Base-by-base conservation (phyloP, 371 early-diverging fungal genomes). In the Quaeritorhiza haematococci region DNA sequence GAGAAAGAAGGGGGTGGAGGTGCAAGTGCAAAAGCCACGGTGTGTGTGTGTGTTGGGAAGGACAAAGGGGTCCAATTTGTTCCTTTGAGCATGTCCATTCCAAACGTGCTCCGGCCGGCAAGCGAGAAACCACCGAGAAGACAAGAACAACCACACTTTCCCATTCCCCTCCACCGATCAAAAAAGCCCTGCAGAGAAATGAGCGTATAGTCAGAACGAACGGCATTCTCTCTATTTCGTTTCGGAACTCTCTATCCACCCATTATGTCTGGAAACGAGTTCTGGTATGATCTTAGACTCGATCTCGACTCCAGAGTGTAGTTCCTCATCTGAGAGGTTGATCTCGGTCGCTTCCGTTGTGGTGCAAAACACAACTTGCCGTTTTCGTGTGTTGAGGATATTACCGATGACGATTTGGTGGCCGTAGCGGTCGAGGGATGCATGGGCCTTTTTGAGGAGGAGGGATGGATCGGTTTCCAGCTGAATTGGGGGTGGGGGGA, bases 361-460 rank as follows among this genome's bases (percentile, higher is more conserved):
- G 42, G 68, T 67, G 48, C 74, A 58, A 24, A 96, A 59, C 58
- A 83, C 82, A 15, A 98, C 96, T 10, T 81, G 77, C 32, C 77
- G 70, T 72, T 96, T 97, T 33, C 98, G 83, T 0, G 93, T 93
- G 28, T 72, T 63, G 19, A 98, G 69, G 71, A 96, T 82, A 58
- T 98, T 98, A 24, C 89, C 97, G 71, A 98, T 91, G 15, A 98
- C 98, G 23, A 93, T 80, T 66, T 98, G 96, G 71, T 98, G 98
- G 8, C 93, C 92, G 68, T 98, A 98, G 6, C 84, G 82, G 21
- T 72, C 74, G 26, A 98, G 67, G 3, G 96, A 87, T 63, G 81
- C 72, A 8, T 82, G 74, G 0, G 96, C 86, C 68, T 98, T 98
- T 26, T 79, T 69, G 7, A 86, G 82, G 33, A 98, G 68, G 33